A percentile compares a stretch with the other conserved stretches of the same genome.
phyloP scores from a whole-genome alignment of 2,329 filamentous ascomycete genomes.

The Ilyonectria mors-panacis region DNA sequence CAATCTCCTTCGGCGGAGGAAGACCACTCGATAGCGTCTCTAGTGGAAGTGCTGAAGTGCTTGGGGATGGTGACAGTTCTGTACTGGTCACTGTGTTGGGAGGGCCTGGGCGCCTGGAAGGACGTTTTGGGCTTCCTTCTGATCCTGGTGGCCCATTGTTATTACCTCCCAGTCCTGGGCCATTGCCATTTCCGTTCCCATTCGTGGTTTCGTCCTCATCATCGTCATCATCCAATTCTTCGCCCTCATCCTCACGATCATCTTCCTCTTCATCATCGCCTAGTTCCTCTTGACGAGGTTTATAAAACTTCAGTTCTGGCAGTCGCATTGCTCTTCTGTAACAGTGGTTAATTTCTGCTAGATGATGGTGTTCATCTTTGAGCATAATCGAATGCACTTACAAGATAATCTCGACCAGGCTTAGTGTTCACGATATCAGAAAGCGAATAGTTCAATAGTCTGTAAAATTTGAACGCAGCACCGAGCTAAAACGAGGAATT shows the following conservation, averaged over 20 bases:
- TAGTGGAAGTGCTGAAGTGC: neutral
- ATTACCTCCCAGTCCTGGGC: neutral
- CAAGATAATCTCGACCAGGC: neutral
- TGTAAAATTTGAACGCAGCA: neutral
- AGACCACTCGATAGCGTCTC: neutral
- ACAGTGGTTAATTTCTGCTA: neutral
- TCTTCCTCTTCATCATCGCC: neutral
- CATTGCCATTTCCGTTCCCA: neutral
- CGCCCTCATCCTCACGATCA: neutral
- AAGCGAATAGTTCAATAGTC: neutral
- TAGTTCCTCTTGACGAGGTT: neutral
- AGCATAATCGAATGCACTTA: neutral
- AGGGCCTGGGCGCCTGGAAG: neutral
- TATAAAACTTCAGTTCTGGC: neutral
- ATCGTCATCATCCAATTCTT: neutral
- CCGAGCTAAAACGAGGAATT: neutral
- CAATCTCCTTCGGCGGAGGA: neutral
- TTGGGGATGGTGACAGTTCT: neutral
- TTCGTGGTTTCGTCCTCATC: neutral
- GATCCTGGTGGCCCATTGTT: neutral
- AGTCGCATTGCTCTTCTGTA: neutral
- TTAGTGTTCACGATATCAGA: neutral
- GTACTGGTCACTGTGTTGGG: neutral
- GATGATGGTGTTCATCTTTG: neutral
- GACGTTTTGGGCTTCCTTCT: neutral